Evolutionary conservation across 2,329 filamentous ascomycete species (phyloP), one percentile per base, ranked within the genome.

Genomic region (Talaromyces amestolkiae): DNA sequence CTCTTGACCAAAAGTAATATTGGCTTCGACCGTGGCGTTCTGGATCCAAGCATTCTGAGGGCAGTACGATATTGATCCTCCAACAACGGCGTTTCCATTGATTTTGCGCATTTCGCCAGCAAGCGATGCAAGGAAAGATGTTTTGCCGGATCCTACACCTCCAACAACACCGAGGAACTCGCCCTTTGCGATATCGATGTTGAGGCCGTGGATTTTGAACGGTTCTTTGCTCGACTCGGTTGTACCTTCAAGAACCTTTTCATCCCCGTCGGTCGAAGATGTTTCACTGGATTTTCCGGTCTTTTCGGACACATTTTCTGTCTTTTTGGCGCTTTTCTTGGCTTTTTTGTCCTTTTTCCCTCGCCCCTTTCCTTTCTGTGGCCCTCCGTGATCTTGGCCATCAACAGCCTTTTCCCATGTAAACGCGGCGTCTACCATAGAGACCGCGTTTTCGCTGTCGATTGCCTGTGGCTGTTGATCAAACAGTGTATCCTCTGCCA

Each of bases 21-120:
- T 96, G 41, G 93, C 86, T 67, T 86, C 86, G 8, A 96, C 85
- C 0, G 88, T 91, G 0, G 91, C 85, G 72, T 96, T 96, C 74
- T 95, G 91, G 61, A 96, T 95, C 92, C 92, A 96, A 0, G 92
- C 90, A 72, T 93, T 93, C 74, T 96, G 92, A 0, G 92, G 92
- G 68, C 92, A 96, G 71, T 66, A 68, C 13, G 66, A 64, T 45
- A 61, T 63, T 10, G 66, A 56, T 33, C 65, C 65, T 22, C 61
- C 54, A 27, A 66, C 22, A 11, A 60, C 17, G 33, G 65, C 39
- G 4, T 56, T 56, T 24, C 66, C 66, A 31, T 61, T 49, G 19
- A 61, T 22, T 27, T 64, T 65, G 24, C 91, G 1, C 87, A 86
- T 76, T 22, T 93, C 91, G 2, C 91, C 91, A 10, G 93, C 83